Evolutionary conservation across 2,329 filamentous ascomycete species (phyloP), one percentile per base, ranked within the genome.

Genomic region (Fusarium buxicola): DNA sequence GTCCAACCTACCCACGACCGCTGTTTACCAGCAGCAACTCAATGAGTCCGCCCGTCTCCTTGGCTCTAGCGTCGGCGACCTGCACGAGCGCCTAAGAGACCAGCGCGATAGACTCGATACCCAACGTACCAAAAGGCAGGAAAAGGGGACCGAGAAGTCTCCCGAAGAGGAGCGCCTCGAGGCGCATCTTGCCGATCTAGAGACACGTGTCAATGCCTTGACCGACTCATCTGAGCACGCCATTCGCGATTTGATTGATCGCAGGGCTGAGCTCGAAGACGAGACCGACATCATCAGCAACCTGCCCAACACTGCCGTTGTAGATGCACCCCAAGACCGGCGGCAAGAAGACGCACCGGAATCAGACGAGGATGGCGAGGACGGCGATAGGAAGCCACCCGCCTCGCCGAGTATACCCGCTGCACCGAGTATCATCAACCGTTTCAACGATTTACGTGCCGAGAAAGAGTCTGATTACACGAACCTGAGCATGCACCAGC

Each of bases 231-330:
- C 81, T 7, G 85, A 87, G 65, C 68, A 71, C 16, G 77, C 80
- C 0, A 71, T 84, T 27, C 80, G 85, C 11, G 69, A 76, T 31
- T 71, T 82, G 10, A 81, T 87, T 25, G 85, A 88, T 64, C 70
- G 76, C 46, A 78, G 76, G 51, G 78, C 77, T 36, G 81, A 80
- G 60, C 71, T 86, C 3, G 79, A 85, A 58, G 84, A 87, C 53
- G 77, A 83, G 45, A 71, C 68, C 34, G 71, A 66, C 7, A 73
- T 83, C 15, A 65, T 83, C 11, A 69, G 66, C 3, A 75, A 73
- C 10, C 70, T 81, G 35, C 68, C 73, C 49, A 73, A 73, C 28
- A 62, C 71, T 11, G 69, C 71, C 5, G 54, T 57, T 9, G 63
- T 66, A 1, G 69, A 53, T 58, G 65, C 36, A 63, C 18, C 45